Evolutionary conservation across 345 rosid species (phyloP).

Genomic region (Corchorus capsularis): DNA sequence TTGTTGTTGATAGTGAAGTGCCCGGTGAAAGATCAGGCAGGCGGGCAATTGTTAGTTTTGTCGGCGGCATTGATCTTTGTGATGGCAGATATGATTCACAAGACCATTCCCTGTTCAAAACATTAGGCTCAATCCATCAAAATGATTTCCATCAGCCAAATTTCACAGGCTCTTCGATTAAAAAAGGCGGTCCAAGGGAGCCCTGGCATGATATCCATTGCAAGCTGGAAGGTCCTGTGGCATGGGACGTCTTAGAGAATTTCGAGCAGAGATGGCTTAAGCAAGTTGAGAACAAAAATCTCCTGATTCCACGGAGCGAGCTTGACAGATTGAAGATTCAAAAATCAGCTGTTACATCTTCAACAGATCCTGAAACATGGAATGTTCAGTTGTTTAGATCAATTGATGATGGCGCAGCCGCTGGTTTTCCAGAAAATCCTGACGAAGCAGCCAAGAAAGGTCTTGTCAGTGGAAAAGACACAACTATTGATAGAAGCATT

Average conservation of each 20-base stretch:
- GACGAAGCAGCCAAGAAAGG: neutral
- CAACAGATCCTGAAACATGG: constrained; percentile 15
- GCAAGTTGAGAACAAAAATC: neutral
- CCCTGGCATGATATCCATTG: constrained; percentile 28
- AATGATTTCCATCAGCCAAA: constrained; percentile 27
- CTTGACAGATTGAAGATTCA: constrained; percentile 5
- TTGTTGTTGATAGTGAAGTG: constrained; percentile 11
- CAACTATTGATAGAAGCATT: constrained; percentile 20
- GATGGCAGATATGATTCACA: constrained; percentile 23
- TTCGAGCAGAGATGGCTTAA: constrained; percentile 22
- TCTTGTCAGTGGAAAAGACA: constrained; percentile 10
- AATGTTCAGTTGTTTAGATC: constrained; percentile 22
- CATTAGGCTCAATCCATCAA: neutral
- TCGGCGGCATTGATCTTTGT: constrained; percentile 25
- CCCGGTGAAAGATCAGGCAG: neutral
- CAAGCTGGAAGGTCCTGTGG: constrained; percentile 25
- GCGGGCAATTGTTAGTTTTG: constrained; percentile 14
- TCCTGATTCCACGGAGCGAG: neutral
- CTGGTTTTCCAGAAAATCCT: neutral
- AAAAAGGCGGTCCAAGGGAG: constrained; percentile 28
- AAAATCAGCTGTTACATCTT: neutral
- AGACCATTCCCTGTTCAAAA: constrained; percentile 16
- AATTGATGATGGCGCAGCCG: constrained; percentile 15
- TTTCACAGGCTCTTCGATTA: constrained; percentile 17
- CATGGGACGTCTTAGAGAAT: constrained; percentile 24